phyloP scores from a whole-genome alignment of 805 yeast genomes.

The Lachancea cidri region DNA sequence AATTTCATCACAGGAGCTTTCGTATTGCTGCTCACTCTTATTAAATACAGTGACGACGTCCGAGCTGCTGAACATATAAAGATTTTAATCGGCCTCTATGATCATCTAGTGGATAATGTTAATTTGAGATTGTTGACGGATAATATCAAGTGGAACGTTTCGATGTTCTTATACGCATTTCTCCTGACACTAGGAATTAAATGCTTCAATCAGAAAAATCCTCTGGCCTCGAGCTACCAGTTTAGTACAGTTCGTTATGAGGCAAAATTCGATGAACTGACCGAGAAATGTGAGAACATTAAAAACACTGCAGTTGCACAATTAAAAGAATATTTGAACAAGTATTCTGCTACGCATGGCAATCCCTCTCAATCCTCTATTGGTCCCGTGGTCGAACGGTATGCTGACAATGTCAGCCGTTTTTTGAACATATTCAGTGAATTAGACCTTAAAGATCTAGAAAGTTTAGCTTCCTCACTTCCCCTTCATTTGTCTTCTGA shows the following conservation, averaged over 20 bases:
- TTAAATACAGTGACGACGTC: slow-evolving; percentile 17
- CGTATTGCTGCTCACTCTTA: slow-evolving; percentile 15
- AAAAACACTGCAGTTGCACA: slow-evolving; percentile 18
- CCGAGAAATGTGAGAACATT: slow-evolving; percentile 10
- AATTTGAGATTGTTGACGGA: slow-evolving; percentile 10
- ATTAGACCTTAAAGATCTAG: slow-evolving; percentile 3
- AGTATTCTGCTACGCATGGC: slow-evolving; percentile 1
- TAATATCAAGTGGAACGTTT: slow-evolving; percentile 25
- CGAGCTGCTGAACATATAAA: slow-evolving; percentile 5
- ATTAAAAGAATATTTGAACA: slow-evolving; percentile 8
- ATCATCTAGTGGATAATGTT: neutral
- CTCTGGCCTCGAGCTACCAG: slow-evolving; percentile 1
- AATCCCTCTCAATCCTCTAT: neutral
- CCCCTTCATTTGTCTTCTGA: slow-evolving; percentile 4
- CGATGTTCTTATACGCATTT: slow-evolving; percentile 22
- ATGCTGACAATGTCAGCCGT: neutral
- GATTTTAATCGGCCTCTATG: neutral
- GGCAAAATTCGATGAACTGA: slow-evolving; percentile 11
- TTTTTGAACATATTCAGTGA: slow-evolving; percentile 6
- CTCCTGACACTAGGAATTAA: slow-evolving; percentile 15
- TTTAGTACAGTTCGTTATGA: slow-evolving; percentile 9
- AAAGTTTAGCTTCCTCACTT: slow-evolving; percentile 4
- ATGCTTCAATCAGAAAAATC: slow-evolving; percentile 10
- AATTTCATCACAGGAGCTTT: slow-evolving; percentile 23
- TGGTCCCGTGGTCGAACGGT: neutral